These are phyloP conservation scores for Phytophthora capsici DNA, from an alignment of 352 stramenopile genomes.

Conservation along the genomic window DNA sequence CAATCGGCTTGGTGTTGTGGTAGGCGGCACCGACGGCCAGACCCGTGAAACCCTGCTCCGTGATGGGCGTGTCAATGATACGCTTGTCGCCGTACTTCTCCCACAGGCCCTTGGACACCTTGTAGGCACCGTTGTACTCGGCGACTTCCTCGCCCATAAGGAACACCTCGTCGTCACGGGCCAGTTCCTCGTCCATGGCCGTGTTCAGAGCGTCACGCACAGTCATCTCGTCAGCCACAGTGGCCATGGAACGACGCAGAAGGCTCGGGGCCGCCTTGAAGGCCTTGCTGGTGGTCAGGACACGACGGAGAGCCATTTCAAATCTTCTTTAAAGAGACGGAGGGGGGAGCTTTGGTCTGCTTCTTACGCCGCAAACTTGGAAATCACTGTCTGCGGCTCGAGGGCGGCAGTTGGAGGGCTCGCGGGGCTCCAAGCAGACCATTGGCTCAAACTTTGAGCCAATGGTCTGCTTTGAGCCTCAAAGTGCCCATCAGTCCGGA, in stretches of 20 bases:
- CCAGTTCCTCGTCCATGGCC: slow-evolving; percentile 99
- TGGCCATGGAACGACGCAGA: slow-evolving; percentile 76
- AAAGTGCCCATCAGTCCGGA: slow-evolving; percentile 20
- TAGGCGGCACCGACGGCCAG: slow-evolving; percentile 96
- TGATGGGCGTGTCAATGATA: slow-evolving; percentile 99
- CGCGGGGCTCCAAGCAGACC: slow-evolving; percentile 28
- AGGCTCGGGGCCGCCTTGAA: slow-evolving; percentile 38
- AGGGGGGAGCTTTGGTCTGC: slow-evolving; percentile 22
- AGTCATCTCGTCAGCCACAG: slow-evolving; percentile 89
- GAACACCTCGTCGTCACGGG: slow-evolving; percentile 95
- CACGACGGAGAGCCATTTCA: slow-evolving; percentile 58
- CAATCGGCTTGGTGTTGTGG: slow-evolving; percentile 97
- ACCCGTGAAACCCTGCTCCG: slow-evolving; percentile 96
- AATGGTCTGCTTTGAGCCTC: too few relatives aligned
- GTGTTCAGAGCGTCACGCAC: slow-evolving; percentile 99
- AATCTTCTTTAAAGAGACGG: slow-evolving; percentile 12
- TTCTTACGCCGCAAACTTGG: slow-evolving; percentile 39
- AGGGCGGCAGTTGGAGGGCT: not conserved
- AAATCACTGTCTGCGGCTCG: slow-evolving; percentile 28
- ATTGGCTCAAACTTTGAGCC: too few relatives aligned
- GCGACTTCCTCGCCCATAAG: slow-evolving; percentile 98
- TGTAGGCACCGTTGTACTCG: slow-evolving; percentile 99
- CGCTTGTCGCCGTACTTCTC: slow-evolving; percentile 99
- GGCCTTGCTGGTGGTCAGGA: slow-evolving; percentile 51
- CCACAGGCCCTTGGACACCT: slow-evolving; percentile 97